Conservation (phyloP, 306 rosid species). For the Spatholobus suberectus region DNA sequence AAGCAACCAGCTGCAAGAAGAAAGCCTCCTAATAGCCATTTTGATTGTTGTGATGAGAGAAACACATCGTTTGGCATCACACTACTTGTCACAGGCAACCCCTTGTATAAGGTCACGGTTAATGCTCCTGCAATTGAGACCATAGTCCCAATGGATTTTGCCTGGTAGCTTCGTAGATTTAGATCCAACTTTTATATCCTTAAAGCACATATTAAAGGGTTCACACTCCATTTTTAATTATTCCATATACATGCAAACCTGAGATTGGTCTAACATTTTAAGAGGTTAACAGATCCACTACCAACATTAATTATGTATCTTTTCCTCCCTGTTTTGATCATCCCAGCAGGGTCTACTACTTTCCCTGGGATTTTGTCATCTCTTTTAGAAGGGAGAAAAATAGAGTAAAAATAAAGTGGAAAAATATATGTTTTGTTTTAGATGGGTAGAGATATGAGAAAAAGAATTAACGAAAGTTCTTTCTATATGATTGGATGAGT, state of each 20-base stretch:
- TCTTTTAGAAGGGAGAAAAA: too few species aligned
- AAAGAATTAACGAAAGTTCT: too few species aligned
- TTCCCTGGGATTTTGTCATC: too few species aligned
- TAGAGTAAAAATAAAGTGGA: too few species aligned
- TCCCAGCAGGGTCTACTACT: too few species aligned
- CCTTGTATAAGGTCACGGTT: conserved; percentile 44
- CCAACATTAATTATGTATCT: background rate
- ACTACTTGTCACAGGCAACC: conserved; percentile 27
- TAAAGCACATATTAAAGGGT: background rate
- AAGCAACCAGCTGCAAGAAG: conserved; percentile 38
- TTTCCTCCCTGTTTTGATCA: too few species aligned
- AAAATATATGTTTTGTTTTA: too few species aligned
- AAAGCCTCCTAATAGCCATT: conserved; percentile 54
- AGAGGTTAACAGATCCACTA: background rate
- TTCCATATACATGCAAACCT: too few species aligned
- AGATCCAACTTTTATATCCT: conserved; percentile 49
- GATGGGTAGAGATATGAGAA: too few species aligned
- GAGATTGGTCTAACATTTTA: background rate
- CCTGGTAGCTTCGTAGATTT: conserved; percentile 45
- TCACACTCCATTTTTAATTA: background rate
- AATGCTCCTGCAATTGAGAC: conserved; percentile 54
- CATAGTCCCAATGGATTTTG: conserved; percentile 45
- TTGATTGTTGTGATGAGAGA: conserved; percentile 15
- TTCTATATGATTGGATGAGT: too few species aligned
- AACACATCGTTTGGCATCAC: background rate